Evolutionary conservation across 2,329 filamentous ascomycete genomes (phyloP).

Genomic region (Scytalidium lignicola): DNA sequence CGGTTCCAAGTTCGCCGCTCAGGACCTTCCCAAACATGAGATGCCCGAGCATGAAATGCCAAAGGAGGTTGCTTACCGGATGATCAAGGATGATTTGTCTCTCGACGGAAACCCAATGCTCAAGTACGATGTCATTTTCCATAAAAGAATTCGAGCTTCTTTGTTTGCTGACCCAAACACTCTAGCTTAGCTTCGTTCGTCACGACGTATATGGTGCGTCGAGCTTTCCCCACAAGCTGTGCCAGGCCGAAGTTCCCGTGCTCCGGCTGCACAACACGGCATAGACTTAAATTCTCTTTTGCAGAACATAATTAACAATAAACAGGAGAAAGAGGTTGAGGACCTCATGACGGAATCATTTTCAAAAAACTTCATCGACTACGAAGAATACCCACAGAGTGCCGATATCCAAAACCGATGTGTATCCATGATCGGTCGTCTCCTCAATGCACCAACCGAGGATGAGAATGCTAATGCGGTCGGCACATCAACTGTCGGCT

Average conservation of each 20-base stretch:
- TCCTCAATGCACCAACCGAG: conserved; percentile 72
- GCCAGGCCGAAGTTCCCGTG: neutral
- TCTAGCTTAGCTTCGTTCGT: conserved; percentile 83
- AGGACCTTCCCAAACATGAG: conserved; percentile 75
- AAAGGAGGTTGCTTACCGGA: conserved; percentile 83
- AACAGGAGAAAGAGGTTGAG: conserved; percentile 84
- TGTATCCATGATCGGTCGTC: conserved; percentile 81
- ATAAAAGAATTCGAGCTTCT: neutral
- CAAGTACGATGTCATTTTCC: conserved; percentile 46
- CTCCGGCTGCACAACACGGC: neutral
- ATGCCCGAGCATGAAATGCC: conserved; percentile 94
- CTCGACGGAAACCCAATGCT: conserved; percentile 89
- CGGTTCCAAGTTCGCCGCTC: conserved; percentile 74
- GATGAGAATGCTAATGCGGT: conserved; percentile 59
- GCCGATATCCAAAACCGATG: conserved; percentile 89
- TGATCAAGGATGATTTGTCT: conserved; percentile 94
- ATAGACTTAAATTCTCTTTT: neutral
- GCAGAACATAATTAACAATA: neutral
- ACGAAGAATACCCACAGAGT: conserved; percentile 77
- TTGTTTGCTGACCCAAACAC: conserved; percentile 4
- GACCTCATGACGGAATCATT: conserved; percentile 42
- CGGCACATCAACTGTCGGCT: conserved; percentile 84
- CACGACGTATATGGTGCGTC: conserved; percentile 84
- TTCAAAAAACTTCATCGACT: conserved; percentile 36
- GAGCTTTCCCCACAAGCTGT: neutral